Conservation (phyloP, 2,329 filamentous ascomycete species). For the Colletotrichum sp. region DNA sequence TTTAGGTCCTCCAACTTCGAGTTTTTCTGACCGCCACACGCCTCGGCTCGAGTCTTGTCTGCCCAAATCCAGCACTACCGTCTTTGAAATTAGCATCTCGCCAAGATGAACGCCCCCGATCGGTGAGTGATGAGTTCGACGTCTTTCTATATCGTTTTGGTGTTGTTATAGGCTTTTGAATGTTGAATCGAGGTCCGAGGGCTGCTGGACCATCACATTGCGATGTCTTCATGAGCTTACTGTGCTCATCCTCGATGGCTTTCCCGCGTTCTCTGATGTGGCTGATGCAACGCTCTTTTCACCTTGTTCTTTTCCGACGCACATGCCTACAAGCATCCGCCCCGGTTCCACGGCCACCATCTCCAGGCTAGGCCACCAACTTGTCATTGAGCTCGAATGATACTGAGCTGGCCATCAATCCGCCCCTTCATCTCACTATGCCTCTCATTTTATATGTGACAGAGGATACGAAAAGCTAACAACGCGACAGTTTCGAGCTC, state of each 20-base stretch:
- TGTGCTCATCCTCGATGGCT: neutral
- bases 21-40: neutral
- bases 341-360: neutral
- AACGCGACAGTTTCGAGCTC: conserved; percentile 77
- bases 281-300: neutral
- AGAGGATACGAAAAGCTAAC: neutral
- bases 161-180: neutral
- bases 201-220: neutral
- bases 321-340: neutral
- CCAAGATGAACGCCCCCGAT: conserved; percentile 62
- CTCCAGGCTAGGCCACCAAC: neutral
- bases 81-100: neutral
- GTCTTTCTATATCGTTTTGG: neutral
- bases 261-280: neutral
- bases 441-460: neutral
- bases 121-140: conserved; percentile 43
- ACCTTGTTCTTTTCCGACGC: neutral
- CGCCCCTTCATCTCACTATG: neutral
- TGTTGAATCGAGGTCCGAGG: neutral
- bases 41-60: neutral
- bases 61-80: neutral
- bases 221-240: neutral
- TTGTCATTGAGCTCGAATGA: neutral
- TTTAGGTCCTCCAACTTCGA: neutral
- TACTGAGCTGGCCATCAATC: neutral